Evolutionary conservation across 1,284 basidiomycete genomes (phyloP).

Genomic region (Xerocomus amazonicus): DNA sequence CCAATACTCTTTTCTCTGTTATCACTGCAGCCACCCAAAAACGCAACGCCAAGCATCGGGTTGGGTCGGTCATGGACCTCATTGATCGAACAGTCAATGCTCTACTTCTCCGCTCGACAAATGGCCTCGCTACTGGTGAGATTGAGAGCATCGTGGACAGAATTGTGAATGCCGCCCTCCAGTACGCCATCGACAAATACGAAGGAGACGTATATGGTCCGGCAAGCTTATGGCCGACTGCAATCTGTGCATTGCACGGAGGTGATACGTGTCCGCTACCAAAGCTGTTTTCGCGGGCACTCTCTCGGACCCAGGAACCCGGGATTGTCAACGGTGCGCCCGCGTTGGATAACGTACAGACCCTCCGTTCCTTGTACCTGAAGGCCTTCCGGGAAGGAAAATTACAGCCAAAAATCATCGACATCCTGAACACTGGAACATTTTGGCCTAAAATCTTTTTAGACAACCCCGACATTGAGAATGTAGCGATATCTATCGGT

Average conservation of each 20-base stretch:
- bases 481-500: conserved; percentile 56
- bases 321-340: conserved; percentile 33
- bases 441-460: conserved; percentile 71
- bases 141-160: conserved; percentile 60
- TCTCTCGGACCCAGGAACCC: conserved; percentile 22
- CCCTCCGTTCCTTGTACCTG: conserved; percentile 43
- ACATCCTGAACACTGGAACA: conserved; percentile 57
- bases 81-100: conserved; percentile 62
- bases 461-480: conserved; percentile 71
- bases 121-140: conserved; percentile 55
- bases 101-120: conserved; percentile 49
- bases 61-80: conserved; percentile 69
- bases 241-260: conserved; percentile 57
- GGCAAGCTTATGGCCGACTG: conserved; percentile 46
- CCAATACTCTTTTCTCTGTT: conserved; percentile 50
- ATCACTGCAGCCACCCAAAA: conserved; percentile 44
- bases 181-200: conserved; percentile 66
- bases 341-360: conserved; percentile 14
- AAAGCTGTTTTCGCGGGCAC: conserved; percentile 48
- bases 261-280: conserved; percentile 52
- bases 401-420: conserved; percentile 55
- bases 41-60: conserved; percentile 50
- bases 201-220: conserved; percentile 37
- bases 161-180: conserved; percentile 68
- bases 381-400: conserved; percentile 60